Evolutionary conservation across 495 filamentous ascomycete genomes (phyloP).

Genomic region (Penicillium soppii): DNA sequence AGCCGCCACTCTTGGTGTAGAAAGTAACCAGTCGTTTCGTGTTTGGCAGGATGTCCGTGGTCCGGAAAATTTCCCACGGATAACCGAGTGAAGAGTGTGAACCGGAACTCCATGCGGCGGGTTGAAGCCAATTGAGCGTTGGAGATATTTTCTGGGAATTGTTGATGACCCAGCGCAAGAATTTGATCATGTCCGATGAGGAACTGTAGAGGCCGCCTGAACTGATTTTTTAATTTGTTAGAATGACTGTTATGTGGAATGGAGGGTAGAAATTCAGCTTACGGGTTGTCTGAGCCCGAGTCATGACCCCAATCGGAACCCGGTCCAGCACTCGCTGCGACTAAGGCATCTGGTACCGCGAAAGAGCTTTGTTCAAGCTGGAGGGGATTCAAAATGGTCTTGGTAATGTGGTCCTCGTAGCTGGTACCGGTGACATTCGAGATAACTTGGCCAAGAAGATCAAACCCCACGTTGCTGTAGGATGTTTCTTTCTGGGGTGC

Average conservation of each 20-base stretch:
- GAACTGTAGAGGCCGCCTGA: slow-evolving; percentile 6
- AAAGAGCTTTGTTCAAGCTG: neutral
- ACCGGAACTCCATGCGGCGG: slow-evolving; percentile 7
- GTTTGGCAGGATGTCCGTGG: slow-evolving; percentile 2
- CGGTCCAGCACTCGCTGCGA: neutral
- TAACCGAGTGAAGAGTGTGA: slow-evolving; percentile 2
- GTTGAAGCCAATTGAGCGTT: slow-evolving; percentile 8
- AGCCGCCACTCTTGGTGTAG: slow-evolving; percentile 8
- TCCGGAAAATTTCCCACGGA: slow-evolving; percentile 8
- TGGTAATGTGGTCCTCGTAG: slow-evolving; percentile 9
- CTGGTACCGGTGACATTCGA: slow-evolving; percentile 5
- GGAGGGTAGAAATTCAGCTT: neutral
- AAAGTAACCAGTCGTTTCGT: slow-evolving; percentile 6
- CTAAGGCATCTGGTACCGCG: neutral
- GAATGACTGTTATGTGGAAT: neutral
- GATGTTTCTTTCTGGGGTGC: slow-evolving; percentile 5
- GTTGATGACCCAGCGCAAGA: slow-evolving; percentile 8
- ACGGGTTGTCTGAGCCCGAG: slow-evolving; percentile 2
- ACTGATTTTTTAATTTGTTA: no score
- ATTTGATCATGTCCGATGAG: slow-evolving; percentile 14
- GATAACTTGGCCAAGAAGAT: slow-evolving; percentile 6
- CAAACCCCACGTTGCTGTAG: slow-evolving; percentile 7
- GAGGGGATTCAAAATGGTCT: slow-evolving; percentile 5
- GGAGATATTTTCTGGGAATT: slow-evolving; percentile 3
- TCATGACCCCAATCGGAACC: slow-evolving; percentile 2